Percentiles rank a stretch among this genome's conserved stretches.
These are phyloP conservation scores for Margaritispora aquatica DNA, from an alignment of 495 filamentous ascomycete genomes.

Conservation along the genomic window DNA sequence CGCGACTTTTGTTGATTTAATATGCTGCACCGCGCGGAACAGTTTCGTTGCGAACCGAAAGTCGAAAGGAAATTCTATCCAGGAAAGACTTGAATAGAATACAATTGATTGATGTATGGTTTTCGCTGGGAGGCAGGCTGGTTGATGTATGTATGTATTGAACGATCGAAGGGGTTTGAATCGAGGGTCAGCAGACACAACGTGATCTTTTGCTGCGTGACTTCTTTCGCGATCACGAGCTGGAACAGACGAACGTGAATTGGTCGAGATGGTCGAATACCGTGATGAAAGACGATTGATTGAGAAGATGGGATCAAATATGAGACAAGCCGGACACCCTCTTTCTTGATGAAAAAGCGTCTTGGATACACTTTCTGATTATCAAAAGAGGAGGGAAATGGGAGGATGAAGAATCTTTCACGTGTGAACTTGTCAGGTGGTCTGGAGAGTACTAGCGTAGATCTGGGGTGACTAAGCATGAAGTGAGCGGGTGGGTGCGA, in stretches of 20 bases:
- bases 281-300: constrained; percentile 1
- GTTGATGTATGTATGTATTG: constrained; percentile 2
- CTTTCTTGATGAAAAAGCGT: constrained; percentile 1
- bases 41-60: not conserved
- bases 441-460: not conserved
- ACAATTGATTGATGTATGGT: not conserved
- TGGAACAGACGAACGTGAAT: constrained; percentile 1
- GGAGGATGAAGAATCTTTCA: constrained; percentile 7
- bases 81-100: not conserved
- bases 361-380: not conserved
- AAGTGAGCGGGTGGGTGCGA: no score
- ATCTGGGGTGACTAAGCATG: not conserved
- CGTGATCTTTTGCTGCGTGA: constrained; percentile 9
- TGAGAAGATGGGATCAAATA: constrained; percentile 1
- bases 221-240: constrained; percentile 14
- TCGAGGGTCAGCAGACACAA: constrained; percentile 19
- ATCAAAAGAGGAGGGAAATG: constrained; percentile 2
- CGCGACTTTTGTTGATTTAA: constrained; percentile 16
- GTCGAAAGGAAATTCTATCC: not conserved
- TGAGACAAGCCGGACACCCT: constrained; percentile 16
- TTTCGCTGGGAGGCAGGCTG: not conserved
- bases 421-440: constrained; percentile 4
- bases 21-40: constrained; percentile 6
- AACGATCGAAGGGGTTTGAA: not conserved
- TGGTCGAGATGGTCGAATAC: not conserved